Conservation (phyloP, 1,284 basidiomycete species). For the Mycena sp. region DNA sequence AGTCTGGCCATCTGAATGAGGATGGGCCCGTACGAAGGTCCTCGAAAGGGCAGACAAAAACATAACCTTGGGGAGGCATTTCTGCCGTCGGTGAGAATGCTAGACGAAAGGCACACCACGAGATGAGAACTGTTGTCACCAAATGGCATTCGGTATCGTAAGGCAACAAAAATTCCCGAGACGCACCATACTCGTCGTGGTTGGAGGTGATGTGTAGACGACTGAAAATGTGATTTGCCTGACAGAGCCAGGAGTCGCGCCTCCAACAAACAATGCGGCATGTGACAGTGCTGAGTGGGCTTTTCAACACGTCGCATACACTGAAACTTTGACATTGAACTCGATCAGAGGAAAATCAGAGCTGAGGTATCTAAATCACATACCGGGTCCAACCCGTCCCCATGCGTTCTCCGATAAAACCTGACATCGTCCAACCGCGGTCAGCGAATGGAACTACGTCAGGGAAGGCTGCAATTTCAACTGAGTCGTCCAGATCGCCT, state of each 20-base stretch:
- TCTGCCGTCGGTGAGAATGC: background rate
- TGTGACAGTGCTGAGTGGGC: background rate
- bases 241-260: background rate
- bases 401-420: background rate
- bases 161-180: background rate
- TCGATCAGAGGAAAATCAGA: background rate
- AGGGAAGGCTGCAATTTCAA: background rate
- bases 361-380: background rate
- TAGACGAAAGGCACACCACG: background rate
- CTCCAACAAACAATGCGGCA: no score
- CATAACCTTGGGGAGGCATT: background rate
- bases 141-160: background rate
- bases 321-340: background rate
- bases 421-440: no score
- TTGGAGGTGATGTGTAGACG: background rate
- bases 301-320: no score
- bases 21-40: background rate
- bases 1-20: conserved; percentile 1
- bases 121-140: background rate
- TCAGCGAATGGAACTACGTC: background rate
- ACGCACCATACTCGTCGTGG: background rate
- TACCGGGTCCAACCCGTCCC: background rate
- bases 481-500: background rate
- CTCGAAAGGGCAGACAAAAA: background rate
- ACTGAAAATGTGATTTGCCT: conserved; percentile 2